Evolutionary conservation across 2,329 filamentous ascomycete genomes (phyloP).

Genomic region (Pyrenochaeta sp.): DNA sequence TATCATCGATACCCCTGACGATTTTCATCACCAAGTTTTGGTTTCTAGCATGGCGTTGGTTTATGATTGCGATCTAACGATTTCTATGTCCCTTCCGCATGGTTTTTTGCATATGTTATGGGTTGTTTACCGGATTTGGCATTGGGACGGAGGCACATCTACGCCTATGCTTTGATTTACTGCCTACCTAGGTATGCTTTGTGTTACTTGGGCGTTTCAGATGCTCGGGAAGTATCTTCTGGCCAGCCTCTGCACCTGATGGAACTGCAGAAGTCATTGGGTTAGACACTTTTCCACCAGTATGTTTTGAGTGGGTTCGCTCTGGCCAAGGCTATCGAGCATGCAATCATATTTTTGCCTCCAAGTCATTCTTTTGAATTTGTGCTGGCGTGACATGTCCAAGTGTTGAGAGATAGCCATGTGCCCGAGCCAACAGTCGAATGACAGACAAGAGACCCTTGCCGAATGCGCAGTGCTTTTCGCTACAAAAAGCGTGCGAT

Average conservation of each 20-base stretch:
- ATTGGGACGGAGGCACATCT: conserved; percentile 2
- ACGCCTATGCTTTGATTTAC: neutral
- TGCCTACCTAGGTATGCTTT: conserved; percentile 10
- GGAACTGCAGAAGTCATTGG: conserved; percentile 6
- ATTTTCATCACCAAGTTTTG: conserved; percentile 10
- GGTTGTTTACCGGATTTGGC: conserved; percentile 24
- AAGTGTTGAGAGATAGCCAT: neutral
- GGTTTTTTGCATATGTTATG: conserved; percentile 24
- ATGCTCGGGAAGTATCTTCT: conserved; percentile 6
- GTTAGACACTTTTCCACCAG: conserved; percentile 6
- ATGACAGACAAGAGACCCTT: neutral
- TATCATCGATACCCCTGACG: conserved; percentile 9
- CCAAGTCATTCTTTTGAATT: neutral
- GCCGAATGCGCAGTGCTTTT: no score
- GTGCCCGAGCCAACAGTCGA: neutral
- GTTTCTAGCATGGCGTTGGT: conserved; percentile 34
- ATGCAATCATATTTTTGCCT: conserved; percentile 16
- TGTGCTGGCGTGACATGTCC: neutral
- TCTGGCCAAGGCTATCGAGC: conserved; percentile 23
- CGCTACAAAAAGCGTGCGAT: neutral
- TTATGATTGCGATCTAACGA: conserved; percentile 21
- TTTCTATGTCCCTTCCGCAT: conserved; percentile 25
- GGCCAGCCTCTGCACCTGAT: conserved; percentile 5
- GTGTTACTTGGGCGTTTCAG: conserved; percentile 24
- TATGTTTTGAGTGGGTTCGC: conserved; percentile 13